These are phyloP conservation scores for Meredithiella fracta DNA, from an alignment of 2,329 filamentous ascomycete genomes.

Conservation along the genomic window DNA sequence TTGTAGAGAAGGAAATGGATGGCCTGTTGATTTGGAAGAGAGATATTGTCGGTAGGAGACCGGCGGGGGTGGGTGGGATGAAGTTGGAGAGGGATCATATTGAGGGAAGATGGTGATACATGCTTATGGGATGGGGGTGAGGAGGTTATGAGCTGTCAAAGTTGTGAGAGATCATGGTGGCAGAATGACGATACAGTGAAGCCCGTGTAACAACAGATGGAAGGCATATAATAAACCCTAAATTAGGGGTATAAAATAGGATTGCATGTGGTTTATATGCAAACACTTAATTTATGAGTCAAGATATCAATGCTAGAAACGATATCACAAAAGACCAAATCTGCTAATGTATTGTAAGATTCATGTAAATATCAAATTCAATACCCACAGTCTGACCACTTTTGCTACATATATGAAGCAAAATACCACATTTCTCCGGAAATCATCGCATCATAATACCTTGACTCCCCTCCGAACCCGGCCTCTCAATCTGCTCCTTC, in stretches of 20 bases:
- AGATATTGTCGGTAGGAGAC: constrained; percentile 31
- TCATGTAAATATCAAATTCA: no score
- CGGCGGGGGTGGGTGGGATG: constrained; percentile 31
- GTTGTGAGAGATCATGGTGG: constrained; percentile 28
- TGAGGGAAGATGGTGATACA: constrained; percentile 25
- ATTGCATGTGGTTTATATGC: not conserved
- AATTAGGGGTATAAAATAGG: not conserved
- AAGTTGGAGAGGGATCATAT: constrained; percentile 34
- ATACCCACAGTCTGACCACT: no score
- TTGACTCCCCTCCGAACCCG: not conserved
- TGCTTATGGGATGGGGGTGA: constrained; percentile 42
- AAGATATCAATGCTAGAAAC: not conserved
- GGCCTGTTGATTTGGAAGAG: constrained; percentile 22
- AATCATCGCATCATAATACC: not conserved
- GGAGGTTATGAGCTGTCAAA: constrained; percentile 43
- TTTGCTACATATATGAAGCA: no score
- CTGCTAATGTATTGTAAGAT: no score
- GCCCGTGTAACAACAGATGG: not conserved
- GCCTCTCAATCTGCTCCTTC: not conserved
- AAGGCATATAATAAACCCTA: not conserved
- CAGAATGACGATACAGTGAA: not conserved
- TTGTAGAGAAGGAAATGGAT: constrained; percentile 18
- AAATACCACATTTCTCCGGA: not conserved
- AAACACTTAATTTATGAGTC: constrained; percentile 6
- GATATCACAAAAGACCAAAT: no score